Evolutionary conservation across 495 filamentous ascomycete genomes (phyloP).

Genomic region (Talaromyces stipitatus): DNA sequence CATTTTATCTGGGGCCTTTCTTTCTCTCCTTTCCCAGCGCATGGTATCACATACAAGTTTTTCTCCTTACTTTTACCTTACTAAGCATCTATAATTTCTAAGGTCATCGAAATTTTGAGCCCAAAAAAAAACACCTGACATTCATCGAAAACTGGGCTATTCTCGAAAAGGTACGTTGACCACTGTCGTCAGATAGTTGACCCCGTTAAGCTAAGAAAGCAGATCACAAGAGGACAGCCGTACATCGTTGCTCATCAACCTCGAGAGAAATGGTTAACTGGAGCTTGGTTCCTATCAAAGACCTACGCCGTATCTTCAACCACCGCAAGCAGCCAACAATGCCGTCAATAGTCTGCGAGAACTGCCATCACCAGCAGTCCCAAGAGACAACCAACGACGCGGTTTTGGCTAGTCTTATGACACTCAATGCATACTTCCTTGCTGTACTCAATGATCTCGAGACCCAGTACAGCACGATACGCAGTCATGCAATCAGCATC

Average conservation of each 20-base stretch:
- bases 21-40: too few relatives aligned
- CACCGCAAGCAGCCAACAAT: neutral
- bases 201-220: neutral
- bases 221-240: too few relatives aligned
- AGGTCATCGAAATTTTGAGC: too few relatives aligned
- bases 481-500: neutral
- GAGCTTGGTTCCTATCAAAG: neutral
- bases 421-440: neutral
- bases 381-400: neutral
- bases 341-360: conserved; percentile 2
- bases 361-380: conserved; percentile 1
- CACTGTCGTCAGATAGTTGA: neutral
- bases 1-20: too few relatives aligned
- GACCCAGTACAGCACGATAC: neutral
- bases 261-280: neutral
- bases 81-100: too few relatives aligned
- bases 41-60: too few relatives aligned
- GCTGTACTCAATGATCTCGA: neutral
- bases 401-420: neutral
- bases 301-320: neutral
- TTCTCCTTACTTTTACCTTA: too few relatives aligned
- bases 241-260: too few relatives aligned
- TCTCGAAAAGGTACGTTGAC: neutral
- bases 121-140: too few relatives aligned
- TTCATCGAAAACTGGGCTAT: neutral